A percentile compares a stretch with the other conserved stretches of the same genome.
These are phyloP conservation scores for Tylopilus sp. DNA, from an alignment of 1,284 basidiomycete genomes.

Conservation along the genomic window DNA sequence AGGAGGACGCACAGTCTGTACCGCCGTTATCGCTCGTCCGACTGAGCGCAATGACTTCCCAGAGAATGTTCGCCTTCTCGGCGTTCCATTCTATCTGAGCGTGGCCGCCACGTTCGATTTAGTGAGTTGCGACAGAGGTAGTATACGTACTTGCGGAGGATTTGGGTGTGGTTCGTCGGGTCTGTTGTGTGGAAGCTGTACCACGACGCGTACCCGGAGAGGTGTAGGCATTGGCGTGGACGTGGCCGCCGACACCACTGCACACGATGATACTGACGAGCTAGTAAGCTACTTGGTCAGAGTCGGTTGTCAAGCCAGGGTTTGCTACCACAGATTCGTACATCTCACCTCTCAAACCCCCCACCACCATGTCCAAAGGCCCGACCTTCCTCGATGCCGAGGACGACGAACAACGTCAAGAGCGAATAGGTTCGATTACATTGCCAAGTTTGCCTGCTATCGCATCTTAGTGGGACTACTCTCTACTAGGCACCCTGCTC, in stretches of 20 bases:
- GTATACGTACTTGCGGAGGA: conserved; percentile 59
- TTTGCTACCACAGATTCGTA: conserved; percentile 15
- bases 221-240: conserved; percentile 21
- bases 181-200: conserved; percentile 70
- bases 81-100: conserved; percentile 72
- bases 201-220: conserved; percentile 60
- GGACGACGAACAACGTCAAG: conserved; percentile 35
- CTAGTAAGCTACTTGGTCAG: not conserved
- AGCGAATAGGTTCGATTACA: conserved; percentile 29
- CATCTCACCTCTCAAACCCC: not conserved
- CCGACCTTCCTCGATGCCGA: conserved; percentile 32
- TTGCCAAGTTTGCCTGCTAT: not conserved
- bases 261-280: not conserved
- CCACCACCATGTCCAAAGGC: conserved; percentile 14
- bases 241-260: not conserved
- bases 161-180: conserved; percentile 61
- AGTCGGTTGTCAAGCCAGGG: not conserved
- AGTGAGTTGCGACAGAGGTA: not conserved
- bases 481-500: conserved; percentile 27
- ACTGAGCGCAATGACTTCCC: conserved; percentile 77
- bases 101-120: conserved; percentile 17
- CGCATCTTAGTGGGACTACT: not conserved
- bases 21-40: conserved; percentile 57
- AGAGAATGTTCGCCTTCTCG: conserved; percentile 76
- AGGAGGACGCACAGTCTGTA: conserved; percentile 63